These are phyloP conservation scores for Micromonas commoda DNA, from an alignment of 139 green algal genomes.

Conservation along the genomic window DNA sequence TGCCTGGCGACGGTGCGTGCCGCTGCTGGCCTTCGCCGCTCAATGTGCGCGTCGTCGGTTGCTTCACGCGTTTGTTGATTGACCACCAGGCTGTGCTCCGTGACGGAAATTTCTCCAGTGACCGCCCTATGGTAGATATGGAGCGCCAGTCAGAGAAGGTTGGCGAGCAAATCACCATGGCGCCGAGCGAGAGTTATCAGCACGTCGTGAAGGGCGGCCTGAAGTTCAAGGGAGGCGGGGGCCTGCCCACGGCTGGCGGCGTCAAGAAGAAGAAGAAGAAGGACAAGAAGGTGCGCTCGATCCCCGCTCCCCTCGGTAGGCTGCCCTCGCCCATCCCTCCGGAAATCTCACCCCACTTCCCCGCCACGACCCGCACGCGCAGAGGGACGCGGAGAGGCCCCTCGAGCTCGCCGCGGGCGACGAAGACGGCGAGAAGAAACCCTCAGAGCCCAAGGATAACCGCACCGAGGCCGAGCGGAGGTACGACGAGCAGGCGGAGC, in stretches of 20 bases:
- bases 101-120: too few species aligned
- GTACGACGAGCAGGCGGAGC: constrained; percentile 18
- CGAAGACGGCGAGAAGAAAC: neutral
- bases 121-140: too few species aligned
- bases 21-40: too few species aligned
- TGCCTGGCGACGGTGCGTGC: too few species aligned
- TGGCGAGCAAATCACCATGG: neutral
- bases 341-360: too few species aligned
- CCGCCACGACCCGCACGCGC: neutral
- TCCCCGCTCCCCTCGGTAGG: too few species aligned
- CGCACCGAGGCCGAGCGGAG: constrained; percentile 32
- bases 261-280: constrained; percentile 38
- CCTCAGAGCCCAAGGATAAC: constrained; percentile 2
- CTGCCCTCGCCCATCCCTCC: too few species aligned
- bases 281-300: constrained; percentile 29
- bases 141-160: too few species aligned
- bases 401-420: neutral
- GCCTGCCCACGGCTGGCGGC: neutral
- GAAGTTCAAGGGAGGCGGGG: neutral
- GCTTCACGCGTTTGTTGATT: too few species aligned
- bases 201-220: neutral
- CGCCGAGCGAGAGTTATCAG: neutral
- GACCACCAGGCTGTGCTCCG: too few species aligned
- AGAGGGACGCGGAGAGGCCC: neutral
- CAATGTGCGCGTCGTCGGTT: too few species aligned